phyloP scores from a whole-genome alignment of 768 basidiomycete genomes.

The Trametes meyenii region DNA sequence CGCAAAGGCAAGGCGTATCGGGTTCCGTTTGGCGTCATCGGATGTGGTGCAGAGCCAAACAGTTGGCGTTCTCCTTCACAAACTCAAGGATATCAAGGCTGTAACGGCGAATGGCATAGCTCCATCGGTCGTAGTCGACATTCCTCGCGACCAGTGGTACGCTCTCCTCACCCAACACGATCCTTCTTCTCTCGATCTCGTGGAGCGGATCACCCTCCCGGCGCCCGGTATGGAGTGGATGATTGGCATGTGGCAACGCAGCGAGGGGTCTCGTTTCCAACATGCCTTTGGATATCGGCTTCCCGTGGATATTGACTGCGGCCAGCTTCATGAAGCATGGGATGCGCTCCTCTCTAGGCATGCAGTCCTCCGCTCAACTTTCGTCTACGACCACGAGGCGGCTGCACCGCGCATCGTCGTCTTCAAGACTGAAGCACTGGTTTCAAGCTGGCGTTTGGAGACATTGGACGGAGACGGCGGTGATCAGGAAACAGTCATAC shows the following conservation, averaged over 20 bases:
- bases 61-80: constrained; percentile 33
- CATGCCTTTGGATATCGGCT: constrained; percentile 47
- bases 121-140: background rate
- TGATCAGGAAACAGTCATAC: constrained; percentile 13
- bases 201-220: constrained; percentile 28
- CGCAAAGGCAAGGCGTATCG: constrained; percentile 42
- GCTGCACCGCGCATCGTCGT: constrained; percentile 31
- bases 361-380: constrained; percentile 48
- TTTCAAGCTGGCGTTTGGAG: constrained; percentile 7
- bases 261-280: constrained; percentile 44
- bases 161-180: background rate
- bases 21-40: constrained; percentile 38
- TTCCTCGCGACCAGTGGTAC: constrained; percentile 12
- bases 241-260: constrained; percentile 48
- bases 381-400: constrained; percentile 31
- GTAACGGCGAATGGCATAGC: background rate
- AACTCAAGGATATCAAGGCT: constrained; percentile 10
- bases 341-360: constrained; percentile 37
- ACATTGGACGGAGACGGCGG: background rate
- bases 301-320: constrained; percentile 32
- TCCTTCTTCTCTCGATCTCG: constrained; percentile 4
- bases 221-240: constrained; percentile 41
- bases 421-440: constrained; percentile 27
- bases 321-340: constrained; percentile 42
- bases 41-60: constrained; percentile 47